A percentile compares a stretch with the other conserved stretches of the same genome.
phyloP scores from a whole-genome alignment of 139 green algal genomes.

The Asterochloris sp. region DNA sequence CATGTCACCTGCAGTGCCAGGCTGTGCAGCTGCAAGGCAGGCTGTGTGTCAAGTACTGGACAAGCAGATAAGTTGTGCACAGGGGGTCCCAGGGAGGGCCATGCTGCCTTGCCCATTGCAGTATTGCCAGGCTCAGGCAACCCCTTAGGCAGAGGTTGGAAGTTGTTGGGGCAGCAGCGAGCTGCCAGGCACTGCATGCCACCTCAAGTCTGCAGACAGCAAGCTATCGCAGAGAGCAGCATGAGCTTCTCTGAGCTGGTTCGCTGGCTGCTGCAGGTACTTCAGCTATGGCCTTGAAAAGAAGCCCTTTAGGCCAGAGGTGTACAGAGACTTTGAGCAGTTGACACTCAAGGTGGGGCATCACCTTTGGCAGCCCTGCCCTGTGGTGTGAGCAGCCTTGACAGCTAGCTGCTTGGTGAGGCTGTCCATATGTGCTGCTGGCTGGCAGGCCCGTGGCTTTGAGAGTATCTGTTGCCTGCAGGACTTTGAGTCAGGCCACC shows the following conservation, averaged over 20 bases:
- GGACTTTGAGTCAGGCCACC: conserved; percentile 69
- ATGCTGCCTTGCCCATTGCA: no score
- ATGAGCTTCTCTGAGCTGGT: no score
- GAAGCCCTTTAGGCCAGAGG: conserved; percentile 43
- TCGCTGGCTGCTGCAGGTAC: conserved; percentile 23
- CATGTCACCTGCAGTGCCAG: conserved; percentile 18
- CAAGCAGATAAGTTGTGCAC: conserved; percentile 4
- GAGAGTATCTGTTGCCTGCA: conserved; percentile 14
- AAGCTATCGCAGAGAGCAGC: no score
- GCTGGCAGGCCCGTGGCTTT: background rate
- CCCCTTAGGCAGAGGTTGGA: no score
- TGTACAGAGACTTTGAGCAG: conserved; percentile 92
- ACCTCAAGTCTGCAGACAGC: no score
- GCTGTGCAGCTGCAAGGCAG: conserved; percentile 23
- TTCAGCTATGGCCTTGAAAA: conserved; percentile 93
- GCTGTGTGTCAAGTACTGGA: conserved; percentile 29
- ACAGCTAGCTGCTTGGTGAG: no score
- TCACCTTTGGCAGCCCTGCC: no score
- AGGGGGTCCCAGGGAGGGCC: no score
- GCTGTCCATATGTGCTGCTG: no score
- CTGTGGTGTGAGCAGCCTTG: background rate
- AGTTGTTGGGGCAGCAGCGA: no score
- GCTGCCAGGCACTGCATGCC: no score
- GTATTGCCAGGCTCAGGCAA: no score
- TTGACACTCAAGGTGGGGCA: conserved; percentile 51